Conservation (phyloP, 352 stramenopile genomes). For the Thalassiosira allenii region DNA sequence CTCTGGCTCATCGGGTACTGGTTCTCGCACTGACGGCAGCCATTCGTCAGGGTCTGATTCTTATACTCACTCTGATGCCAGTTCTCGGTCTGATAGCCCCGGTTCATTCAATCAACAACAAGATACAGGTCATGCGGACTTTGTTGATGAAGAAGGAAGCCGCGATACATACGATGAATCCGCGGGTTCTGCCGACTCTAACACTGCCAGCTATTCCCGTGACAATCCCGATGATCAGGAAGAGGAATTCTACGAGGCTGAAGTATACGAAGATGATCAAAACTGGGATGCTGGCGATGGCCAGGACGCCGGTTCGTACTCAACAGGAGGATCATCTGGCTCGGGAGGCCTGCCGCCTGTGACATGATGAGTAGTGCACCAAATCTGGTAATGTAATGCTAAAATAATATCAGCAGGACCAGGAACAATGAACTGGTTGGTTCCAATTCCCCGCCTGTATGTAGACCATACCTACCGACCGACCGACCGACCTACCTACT, state of each 20-base stretch:
- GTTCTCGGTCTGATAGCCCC: slow-evolving; percentile 2
- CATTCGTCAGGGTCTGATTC: slow-evolving; percentile 9
- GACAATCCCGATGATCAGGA: slow-evolving; percentile 23
- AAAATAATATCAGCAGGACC: too few relatives aligned
- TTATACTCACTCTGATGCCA: slow-evolving; percentile 9
- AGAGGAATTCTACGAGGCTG: slow-evolving; percentile 19
- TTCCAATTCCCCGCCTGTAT: too few relatives aligned
- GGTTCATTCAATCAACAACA: too few relatives aligned
- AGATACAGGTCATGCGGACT: too few relatives aligned
- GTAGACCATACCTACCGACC: too few relatives aligned
- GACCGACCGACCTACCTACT: too few relatives aligned
- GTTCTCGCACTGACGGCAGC: not conserved
- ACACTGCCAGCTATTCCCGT: slow-evolving; percentile 7
- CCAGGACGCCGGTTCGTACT: slow-evolving; percentile 18
- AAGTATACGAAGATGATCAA: slow-evolving; percentile 41
- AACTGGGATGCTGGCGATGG: slow-evolving; percentile 19
- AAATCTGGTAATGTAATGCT: too few relatives aligned
- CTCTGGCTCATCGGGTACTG: slow-evolving; percentile 2
- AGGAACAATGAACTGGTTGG: too few relatives aligned
- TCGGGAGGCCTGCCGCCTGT: slow-evolving; percentile 14
- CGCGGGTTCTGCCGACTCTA: not conserved
- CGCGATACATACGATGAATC: not conserved
- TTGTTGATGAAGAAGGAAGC: too few relatives aligned
- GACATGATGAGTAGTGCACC: too few relatives aligned
- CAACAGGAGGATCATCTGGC: slow-evolving; percentile 5